These are phyloP conservation scores for Metarhizium brunneum DNA, from an alignment of 2,329 filamentous ascomycete genomes.

Conservation along the genomic window DNA sequence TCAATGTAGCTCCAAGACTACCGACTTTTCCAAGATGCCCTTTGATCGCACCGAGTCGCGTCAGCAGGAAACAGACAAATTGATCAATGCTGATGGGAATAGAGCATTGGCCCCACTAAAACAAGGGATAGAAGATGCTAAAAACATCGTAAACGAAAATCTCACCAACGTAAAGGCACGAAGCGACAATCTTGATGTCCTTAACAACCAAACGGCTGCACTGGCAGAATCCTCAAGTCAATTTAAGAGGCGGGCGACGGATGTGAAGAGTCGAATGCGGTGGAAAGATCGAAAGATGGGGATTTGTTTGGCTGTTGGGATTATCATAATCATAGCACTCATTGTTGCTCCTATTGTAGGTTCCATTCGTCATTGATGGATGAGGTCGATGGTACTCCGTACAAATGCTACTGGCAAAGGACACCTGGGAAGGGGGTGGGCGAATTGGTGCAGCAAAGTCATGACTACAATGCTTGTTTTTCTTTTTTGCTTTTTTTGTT, in stretches of 20 bases:
- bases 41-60: too few relatives aligned
- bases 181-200: constrained; percentile 73
- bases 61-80: too few relatives aligned
- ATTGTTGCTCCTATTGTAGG: constrained; percentile 11
- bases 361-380: too few relatives aligned
- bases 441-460: neutral
- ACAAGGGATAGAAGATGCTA: too few relatives aligned
- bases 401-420: too few relatives aligned
- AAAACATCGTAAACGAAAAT: too few relatives aligned
- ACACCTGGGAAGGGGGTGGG: neutral
- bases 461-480: neutral
- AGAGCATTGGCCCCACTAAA: too few relatives aligned
- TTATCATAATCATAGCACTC: constrained; percentile 48
- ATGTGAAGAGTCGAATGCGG: constrained; percentile 81
- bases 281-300: constrained; percentile 97
- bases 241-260: too few relatives aligned
- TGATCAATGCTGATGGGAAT: too few relatives aligned
- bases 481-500: neutral
- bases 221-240: too few relatives aligned
- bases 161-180: too few relatives aligned
- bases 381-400: too few relatives aligned
- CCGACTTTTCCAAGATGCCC: constrained; percentile 85
- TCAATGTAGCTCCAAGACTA: constrained; percentile 59
- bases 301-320: constrained; percentile 69
- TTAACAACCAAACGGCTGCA: constrained; percentile 78